Evolutionary conservation across 2,329 filamentous ascomycete species (phyloP), one percentile per base, ranked within the genome.

Genomic region (Ambrosiella cleistominuta): DNA sequence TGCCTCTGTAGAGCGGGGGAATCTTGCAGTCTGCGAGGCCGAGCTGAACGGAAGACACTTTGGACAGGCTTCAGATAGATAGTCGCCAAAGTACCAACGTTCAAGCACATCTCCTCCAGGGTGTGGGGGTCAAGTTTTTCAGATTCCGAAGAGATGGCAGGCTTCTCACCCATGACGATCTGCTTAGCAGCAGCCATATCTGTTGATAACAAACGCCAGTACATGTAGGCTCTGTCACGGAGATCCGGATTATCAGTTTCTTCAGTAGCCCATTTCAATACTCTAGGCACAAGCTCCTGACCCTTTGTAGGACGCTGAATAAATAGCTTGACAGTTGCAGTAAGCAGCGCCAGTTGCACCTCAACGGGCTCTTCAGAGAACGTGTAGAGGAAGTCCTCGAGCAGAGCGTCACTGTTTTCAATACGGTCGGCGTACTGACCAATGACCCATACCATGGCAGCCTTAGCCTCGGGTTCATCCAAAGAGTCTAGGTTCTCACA

Each of bases 371-470:
- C 93, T 65, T 98, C 93, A 36, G 86, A 80, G 72, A 97, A 98
- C 0, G 88, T 86, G 67, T 91, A 91, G 7, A 98, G 70, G 68
- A 97, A 98, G 69, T 98, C 93, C 65, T 98, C 91, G 7, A 98
- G 78, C 1, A 98, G 76, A 0, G 85, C 87, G 65, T 97, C 93
- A 13, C 88, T 93, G 69, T 98, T 97, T 68, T 98, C 93, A 64
- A 98, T 98, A 50, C 93, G 85, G 67, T 94, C 89, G 8, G 93
- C 93, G 66, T 98, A 98, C 69, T 98, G 88, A 1, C 93, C 93
- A 67, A 98, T 98, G 40, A 98, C 93, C 93, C 93, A 98, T 50
- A 98, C 93, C 82, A 98, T 95, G 60, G 93, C 93, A 1, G 93
- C 90, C 69, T 98, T 98, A 51, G 93, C 93, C 70, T 98, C 93